phyloP scores from a whole-genome alignment of 148 eudicot genomes.

The Heliamphora exappendiculata region DNA sequence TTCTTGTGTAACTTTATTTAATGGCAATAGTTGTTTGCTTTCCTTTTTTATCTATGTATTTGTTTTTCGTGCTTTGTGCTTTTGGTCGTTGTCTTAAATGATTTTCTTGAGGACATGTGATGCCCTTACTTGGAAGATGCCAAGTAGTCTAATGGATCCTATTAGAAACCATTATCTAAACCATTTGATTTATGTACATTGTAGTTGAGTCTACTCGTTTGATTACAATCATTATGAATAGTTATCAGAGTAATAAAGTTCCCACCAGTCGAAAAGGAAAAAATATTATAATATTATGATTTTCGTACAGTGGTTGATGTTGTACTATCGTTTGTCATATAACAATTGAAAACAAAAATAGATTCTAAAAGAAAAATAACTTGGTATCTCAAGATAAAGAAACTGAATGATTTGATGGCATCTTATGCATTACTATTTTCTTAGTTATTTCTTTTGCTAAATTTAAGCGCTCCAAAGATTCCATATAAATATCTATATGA shows the following conservation, averaged over 20 bases:
- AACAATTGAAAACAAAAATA: too few species aligned
- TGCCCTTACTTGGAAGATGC: neutral
- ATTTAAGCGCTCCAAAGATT: too few species aligned
- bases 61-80: neutral
- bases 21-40: neutral
- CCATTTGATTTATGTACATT: neutral
- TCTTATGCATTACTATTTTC: neutral
- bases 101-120: neutral
- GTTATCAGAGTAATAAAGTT: neutral
- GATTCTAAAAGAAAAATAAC: too few species aligned
- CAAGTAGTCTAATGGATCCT: neutral
- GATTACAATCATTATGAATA: neutral
- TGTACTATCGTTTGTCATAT: too few species aligned
- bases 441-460: neutral
- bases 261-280: too few species aligned
- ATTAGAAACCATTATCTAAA: neutral
- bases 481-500: too few species aligned
- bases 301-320: too few species aligned
- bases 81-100: neutral
- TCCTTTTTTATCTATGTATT: neutral
- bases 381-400: too few species aligned
- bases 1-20: neutral
- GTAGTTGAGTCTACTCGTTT: neutral
- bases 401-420: too few species aligned
- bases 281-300: too few species aligned